Conservation (phyloP, 371 early-diverging fungal genomes). For the Chytridiales sp. region DNA sequence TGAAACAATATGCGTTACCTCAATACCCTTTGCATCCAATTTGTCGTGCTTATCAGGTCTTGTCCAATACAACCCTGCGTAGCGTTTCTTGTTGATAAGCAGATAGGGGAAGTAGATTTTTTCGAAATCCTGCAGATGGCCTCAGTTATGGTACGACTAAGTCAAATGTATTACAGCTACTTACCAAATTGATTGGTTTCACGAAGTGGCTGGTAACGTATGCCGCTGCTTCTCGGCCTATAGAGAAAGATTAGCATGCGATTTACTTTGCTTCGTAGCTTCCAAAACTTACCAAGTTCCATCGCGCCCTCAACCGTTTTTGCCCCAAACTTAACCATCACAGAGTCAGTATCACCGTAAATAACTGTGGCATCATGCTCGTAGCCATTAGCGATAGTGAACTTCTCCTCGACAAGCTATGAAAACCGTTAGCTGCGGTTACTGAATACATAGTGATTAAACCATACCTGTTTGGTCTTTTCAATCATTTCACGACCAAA, state of each 20-base stretch:
- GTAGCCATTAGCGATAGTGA: conserved; percentile 83
- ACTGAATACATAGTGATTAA: neutral
- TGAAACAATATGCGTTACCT: conserved; percentile 59
- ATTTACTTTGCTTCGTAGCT: neutral
- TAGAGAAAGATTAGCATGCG: neutral
- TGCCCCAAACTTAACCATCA: conserved; percentile 98
- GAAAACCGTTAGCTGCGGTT: neutral
- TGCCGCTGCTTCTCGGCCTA: conserved; percentile 78
- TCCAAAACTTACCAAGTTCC: conserved; percentile 67
- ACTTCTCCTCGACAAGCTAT: conserved; percentile 83
- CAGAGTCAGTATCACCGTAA: conserved; percentile 99
- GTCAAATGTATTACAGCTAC: too few relatives aligned
- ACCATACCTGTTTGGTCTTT: conserved; percentile 71
- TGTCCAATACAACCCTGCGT: conserved; percentile 99
- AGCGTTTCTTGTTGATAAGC: conserved; percentile 99
- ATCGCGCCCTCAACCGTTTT: conserved; percentile 80
- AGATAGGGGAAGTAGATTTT: conserved; percentile 85
- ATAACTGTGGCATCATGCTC: conserved; percentile 90
- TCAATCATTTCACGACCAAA: conserved; percentile 99
- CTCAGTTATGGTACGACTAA: too few relatives aligned
- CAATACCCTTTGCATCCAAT: conserved; percentile 99
- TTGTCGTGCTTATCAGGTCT: conserved; percentile 81
- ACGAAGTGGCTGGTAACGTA: conserved; percentile 87
- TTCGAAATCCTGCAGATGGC: too few relatives aligned
- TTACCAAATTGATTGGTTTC: conserved; percentile 94